Percentiles rank a stretch among this genome's conserved stretches.
These are phyloP conservation scores for Fusarium sp. DNA, from an alignment of 2,329 filamentous ascomycete species.

Conservation along the genomic window DNA sequence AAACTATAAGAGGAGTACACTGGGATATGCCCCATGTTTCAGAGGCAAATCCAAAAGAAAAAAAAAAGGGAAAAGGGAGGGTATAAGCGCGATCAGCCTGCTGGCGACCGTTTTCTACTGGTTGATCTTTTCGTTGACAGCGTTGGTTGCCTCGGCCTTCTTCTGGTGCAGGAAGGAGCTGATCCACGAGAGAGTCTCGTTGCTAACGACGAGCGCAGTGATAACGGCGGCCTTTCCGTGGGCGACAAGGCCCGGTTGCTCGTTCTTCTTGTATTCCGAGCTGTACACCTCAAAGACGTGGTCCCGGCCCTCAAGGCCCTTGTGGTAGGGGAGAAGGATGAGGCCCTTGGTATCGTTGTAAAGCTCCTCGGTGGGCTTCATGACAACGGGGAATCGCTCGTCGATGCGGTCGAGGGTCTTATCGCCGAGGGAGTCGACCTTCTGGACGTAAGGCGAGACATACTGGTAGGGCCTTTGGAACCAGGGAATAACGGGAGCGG, in stretches of 20 bases:
- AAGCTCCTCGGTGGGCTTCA: constrained; percentile 79
- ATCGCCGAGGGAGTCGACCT: constrained; percentile 82
- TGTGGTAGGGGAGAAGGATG: constrained; percentile 72
- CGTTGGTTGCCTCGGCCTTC: constrained; percentile 71
- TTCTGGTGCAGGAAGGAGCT: constrained; percentile 69
- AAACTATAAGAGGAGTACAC: constrained; percentile 25
- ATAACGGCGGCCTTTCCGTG: constrained; percentile 77
- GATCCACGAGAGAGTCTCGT: constrained; percentile 73
- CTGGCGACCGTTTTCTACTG: constrained; percentile 49
- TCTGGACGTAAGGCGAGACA: constrained; percentile 85
- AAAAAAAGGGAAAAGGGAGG: constrained; percentile 32
- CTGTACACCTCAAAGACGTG: constrained; percentile 69
- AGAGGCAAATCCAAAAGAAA: constrained; percentile 16
- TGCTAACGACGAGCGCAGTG: constrained; percentile 74
- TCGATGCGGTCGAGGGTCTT: constrained; percentile 78
- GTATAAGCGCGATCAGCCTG: constrained; percentile 38
- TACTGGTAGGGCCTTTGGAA: constrained; percentile 83
- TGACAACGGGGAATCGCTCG: constrained; percentile 77
- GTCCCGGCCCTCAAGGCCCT: constrained; percentile 71
- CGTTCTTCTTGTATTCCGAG: constrained; percentile 71
- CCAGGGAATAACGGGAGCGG: constrained; percentile 78
- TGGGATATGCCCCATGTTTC: constrained; percentile 3
- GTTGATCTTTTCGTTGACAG: constrained; percentile 63
- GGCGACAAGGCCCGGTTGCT: constrained; percentile 73
- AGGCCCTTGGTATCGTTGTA: constrained; percentile 72